Evolutionary conservation across 2,329 filamentous ascomycete genomes (phyloP), one percentile per base, ranked within the genome.

Genomic region (Ceratocystis cacaofunesta): DNA sequence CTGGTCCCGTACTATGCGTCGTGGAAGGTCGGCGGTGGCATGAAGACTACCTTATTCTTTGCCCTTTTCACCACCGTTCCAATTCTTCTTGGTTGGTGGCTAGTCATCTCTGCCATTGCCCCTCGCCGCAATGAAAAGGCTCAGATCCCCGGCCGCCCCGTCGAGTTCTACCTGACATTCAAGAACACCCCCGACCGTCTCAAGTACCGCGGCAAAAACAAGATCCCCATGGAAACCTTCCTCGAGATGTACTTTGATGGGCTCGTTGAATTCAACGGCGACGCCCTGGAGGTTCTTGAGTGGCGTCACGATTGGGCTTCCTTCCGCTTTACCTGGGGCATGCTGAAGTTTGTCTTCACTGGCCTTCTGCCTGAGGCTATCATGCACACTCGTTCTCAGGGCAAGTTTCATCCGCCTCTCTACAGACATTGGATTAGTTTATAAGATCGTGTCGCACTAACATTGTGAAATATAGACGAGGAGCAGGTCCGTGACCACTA

Each of bases 401-500:
- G 65, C 62, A 67, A 64, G 62, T 67, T 58, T 12, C 19, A 19
- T 44, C 6, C 28, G 5, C 36, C 30, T 32, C 6, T 19, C 5
- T 25, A n/a, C 8, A 8, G 8, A 17, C 10, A 28, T 5, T 60
- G 22, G 4, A 41, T 58, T 46, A 22, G 50, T 55, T 7, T 25
- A 28, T 41, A 15, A 41, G 12, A 52, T 25, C 1, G 7, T 19
- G 25, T 28, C 25, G 28, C 17, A 32, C 25, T 55, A 60, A 44
- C 19, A 15, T 15, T 44, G 4, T 46, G 30, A 28, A 19, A 5
- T 7, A 30, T 58, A 67, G 65, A 97, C 71, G 92, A 96, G 82
- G 92, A 97, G 77, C 94, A 97, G 79, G 92, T 97, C 66, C 90
- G 92, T 74, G 90, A 92, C 76, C 91, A 96, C 80, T 99, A 99